phyloP scores from a whole-genome alignment of 352 stramenopile genomes.

The Globisporangium radiosum region DNA sequence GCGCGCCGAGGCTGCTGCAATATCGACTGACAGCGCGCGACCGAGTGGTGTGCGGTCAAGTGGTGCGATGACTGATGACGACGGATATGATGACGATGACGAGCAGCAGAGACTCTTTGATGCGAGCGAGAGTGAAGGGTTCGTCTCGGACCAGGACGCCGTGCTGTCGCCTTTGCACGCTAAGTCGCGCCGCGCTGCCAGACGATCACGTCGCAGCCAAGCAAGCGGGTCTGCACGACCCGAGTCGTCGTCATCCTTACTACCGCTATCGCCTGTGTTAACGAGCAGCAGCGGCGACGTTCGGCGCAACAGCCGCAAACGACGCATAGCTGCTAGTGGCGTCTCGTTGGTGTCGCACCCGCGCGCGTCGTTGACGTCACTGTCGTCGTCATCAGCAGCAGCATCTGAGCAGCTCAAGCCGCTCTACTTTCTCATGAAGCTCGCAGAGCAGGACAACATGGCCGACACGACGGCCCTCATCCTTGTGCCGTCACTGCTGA shows the following conservation, averaged over 20 bases:
- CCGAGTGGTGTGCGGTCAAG: background rate
- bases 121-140: constrained; percentile 11
- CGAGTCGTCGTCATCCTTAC: no score
- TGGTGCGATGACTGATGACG: background rate
- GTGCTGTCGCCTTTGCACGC: constrained; percentile 4
- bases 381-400: background rate
- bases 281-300: background rate
- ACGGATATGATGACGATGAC: constrained; percentile 2
- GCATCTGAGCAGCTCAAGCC: constrained; percentile 40
- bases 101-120: constrained; percentile 2
- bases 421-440: constrained; percentile 85
- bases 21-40: no score
- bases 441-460: constrained; percentile 87
- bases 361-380: no score
- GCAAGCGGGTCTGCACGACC: no score
- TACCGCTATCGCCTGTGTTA: no score
- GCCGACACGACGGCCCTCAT: constrained; percentile 82
- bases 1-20: constrained; percentile 14
- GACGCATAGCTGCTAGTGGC: no score
- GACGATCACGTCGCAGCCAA: background rate
- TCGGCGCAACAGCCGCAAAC: background rate
- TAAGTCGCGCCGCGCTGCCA: background rate
- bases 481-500: constrained; percentile 74
- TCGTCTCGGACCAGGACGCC: constrained; percentile 12
- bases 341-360: no score